Evolutionary conservation across 371 early-diverging fungal species (phyloP).

Genomic region (Batkoa obscura): DNA sequence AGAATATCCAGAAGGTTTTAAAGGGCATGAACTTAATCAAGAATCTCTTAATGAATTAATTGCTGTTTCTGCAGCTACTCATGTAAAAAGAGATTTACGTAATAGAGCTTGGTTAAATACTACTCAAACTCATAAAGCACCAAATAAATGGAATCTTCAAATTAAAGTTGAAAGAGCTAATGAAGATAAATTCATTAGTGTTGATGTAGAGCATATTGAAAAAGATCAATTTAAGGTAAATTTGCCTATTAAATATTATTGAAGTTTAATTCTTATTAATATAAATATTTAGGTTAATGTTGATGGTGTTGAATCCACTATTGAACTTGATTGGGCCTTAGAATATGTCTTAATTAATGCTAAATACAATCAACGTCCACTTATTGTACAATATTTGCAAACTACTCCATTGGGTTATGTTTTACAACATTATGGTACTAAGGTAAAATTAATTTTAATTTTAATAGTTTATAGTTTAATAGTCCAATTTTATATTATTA

Average conservation of each 20-base stretch:
- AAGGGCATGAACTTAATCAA: slow-evolving; percentile 35
- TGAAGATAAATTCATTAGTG: slow-evolving; percentile 17
- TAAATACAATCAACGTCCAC: slow-evolving; percentile 11
- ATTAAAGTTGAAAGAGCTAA: slow-evolving; percentile 30
- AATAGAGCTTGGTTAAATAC: slow-evolving; percentile 26
- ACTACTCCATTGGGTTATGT: slow-evolving; percentile 49
- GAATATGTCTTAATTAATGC: slow-evolving; percentile 52
- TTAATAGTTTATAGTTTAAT: slow-evolving; percentile 4
- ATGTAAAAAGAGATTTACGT: slow-evolving; percentile 44
- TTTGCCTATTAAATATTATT: not conserved
- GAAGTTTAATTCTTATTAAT: not conserved
- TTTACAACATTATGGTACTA: slow-evolving; percentile 67
- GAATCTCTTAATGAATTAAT: slow-evolving; percentile 31
- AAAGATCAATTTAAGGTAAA: slow-evolving; percentile 15
- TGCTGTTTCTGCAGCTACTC: slow-evolving; percentile 38
- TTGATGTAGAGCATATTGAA: slow-evolving; percentile 10
- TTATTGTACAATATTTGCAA: slow-evolving; percentile 65
- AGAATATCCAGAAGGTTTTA: slow-evolving; percentile 82
- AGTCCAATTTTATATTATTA: not conserved
- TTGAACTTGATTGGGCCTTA: slow-evolving; percentile 45
- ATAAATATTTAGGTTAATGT: slow-evolving; percentile 15
- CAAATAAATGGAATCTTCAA: slow-evolving; percentile 26
- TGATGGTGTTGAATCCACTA: slow-evolving; percentile 15
- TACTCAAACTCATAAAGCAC: slow-evolving; percentile 12
- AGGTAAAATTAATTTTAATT: slow-evolving; percentile 17